Percentiles rank a stretch among this genome's conserved stretches.
phyloP scores from a whole-genome alignment of 352 stramenopile genomes.

The Phytophthora crassamura region DNA sequence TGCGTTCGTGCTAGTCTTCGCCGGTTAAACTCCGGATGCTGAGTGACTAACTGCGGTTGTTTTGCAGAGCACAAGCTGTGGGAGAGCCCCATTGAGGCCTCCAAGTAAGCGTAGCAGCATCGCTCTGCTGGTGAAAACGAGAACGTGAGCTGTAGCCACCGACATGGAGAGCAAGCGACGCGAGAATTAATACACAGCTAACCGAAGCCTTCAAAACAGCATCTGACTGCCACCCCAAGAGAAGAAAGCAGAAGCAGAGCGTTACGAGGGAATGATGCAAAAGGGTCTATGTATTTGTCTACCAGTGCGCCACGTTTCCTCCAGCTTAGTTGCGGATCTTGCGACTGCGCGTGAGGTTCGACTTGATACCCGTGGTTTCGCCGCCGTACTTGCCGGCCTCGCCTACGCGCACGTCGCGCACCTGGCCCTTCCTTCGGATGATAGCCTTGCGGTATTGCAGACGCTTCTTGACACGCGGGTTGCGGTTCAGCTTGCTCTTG shows the following conservation, averaged over 20 bases:
- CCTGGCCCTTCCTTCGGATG: constrained; percentile 97
- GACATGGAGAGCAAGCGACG: constrained; percentile 2
- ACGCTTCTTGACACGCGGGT: constrained; percentile 98
- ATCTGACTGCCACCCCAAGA: too few species aligned
- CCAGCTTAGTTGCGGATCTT: constrained; percentile 87
- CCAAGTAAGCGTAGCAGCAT: constrained; percentile 23
- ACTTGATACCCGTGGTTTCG: constrained; percentile 92
- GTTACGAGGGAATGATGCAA: constrained; percentile 23
- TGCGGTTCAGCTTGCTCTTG: constrained; percentile 98
- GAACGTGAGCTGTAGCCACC: constrained; percentile 1
- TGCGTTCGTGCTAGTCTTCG: constrained; percentile 48
- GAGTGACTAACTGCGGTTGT: constrained; percentile 14
- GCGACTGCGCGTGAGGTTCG: constrained; percentile 88
- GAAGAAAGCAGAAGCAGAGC: background rate
- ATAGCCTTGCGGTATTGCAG: constrained; percentile 98
- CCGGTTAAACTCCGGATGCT: too few species aligned
- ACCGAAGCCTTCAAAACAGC: constrained; percentile 12
- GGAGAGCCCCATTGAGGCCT: constrained; percentile 71
- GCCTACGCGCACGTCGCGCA: constrained; percentile 92
- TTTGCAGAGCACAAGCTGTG: constrained; percentile 85
- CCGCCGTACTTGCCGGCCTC: constrained; percentile 89
- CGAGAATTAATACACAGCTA: constrained; percentile 39
- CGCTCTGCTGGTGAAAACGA: constrained; percentile 1
- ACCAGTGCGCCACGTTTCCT: constrained; percentile 18
- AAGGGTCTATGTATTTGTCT: constrained; percentile 44